Evolutionary conservation across 1,284 basidiomycete species (phyloP).

Genomic region (Ganoderma lingzhi): DNA sequence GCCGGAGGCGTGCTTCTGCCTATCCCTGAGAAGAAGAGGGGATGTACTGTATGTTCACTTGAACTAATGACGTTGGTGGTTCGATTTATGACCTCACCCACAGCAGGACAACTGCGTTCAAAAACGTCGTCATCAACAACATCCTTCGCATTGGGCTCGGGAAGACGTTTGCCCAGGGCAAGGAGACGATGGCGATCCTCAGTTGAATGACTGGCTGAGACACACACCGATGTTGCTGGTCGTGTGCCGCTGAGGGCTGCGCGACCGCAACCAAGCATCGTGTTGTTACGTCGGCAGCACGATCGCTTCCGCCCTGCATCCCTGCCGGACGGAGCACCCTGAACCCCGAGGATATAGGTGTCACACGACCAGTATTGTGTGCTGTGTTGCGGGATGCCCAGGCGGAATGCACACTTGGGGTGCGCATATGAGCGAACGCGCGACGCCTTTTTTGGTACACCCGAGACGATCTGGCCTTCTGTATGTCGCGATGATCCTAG

Average conservation of each 20-base stretch:
- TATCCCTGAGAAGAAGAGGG: neutral
- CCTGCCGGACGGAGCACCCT: constrained; percentile 18
- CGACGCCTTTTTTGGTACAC: too few relatives aligned
- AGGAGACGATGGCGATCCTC: neutral
- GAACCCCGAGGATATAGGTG: constrained; percentile 21
- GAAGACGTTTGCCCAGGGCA: neutral
- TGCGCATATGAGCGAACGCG: constrained; percentile 8
- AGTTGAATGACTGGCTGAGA: neutral
- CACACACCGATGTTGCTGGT: constrained; percentile 5
- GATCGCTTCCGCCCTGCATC: constrained; percentile 22
- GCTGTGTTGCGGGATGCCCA: constrained; percentile 1
- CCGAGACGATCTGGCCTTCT: constrained; percentile 1
- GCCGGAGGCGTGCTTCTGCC: neutral
- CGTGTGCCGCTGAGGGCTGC: constrained; percentile 24
- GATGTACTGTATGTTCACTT: neutral
- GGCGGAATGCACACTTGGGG: constrained; percentile 15
- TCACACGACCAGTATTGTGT: constrained; percentile 29
- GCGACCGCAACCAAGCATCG: constrained; percentile 23
- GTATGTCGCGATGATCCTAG: constrained; percentile 3
- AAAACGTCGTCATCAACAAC: neutral
- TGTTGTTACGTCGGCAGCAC: constrained; percentile 18
- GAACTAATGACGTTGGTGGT: neutral
- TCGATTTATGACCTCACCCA: neutral
- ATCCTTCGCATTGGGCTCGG: neutral
- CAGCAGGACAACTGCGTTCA: neutral